Evolutionary conservation across 805 yeast genomes (phyloP).

Genomic region (Candida parachauliodes): DNA sequence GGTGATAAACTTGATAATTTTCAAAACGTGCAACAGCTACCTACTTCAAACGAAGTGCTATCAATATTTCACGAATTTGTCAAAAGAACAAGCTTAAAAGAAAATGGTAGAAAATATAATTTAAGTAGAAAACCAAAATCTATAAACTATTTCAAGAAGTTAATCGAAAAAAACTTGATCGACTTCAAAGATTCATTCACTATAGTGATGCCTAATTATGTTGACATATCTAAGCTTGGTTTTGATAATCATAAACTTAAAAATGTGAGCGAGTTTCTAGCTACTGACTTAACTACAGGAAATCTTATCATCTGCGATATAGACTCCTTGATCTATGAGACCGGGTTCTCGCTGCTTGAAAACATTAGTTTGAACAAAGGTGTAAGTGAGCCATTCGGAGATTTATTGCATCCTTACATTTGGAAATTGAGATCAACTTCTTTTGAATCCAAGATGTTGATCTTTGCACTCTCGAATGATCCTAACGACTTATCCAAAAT

Average conservation of each 20-base stretch:
- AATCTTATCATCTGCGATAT: conserved; percentile 17
- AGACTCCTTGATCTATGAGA: conserved; percentile 20
- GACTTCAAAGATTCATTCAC: conserved; percentile 10
- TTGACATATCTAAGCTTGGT: conserved; percentile 6
- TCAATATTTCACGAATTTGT: not conserved
- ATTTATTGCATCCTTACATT: conserved; percentile 17
- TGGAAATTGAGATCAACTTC: conserved; percentile 8
- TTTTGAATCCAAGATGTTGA: not conserved
- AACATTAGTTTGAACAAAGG: conserved; percentile 13
- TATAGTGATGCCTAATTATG: conserved; percentile 17
- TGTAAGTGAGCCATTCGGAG: conserved; percentile 18
- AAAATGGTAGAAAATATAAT: not conserved
- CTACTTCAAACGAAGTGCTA: not conserved
- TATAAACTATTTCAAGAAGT: not conserved
- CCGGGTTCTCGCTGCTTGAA: conserved; percentile 13
- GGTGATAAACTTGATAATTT: not conserved
- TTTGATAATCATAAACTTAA: conserved; percentile 6
- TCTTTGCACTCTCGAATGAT: conserved; percentile 3
- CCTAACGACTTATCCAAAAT: not conserved
- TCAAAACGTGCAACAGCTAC: not conserved
- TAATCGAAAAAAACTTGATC: not conserved
- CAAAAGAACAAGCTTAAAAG: not conserved
- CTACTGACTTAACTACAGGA: conserved; percentile 10
- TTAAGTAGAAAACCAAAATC: not conserved
- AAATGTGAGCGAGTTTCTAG: conserved; percentile 15